Evolutionary conservation across 1,284 basidiomycete genomes (phyloP).

Genomic region (Ganoderma boninense): DNA sequence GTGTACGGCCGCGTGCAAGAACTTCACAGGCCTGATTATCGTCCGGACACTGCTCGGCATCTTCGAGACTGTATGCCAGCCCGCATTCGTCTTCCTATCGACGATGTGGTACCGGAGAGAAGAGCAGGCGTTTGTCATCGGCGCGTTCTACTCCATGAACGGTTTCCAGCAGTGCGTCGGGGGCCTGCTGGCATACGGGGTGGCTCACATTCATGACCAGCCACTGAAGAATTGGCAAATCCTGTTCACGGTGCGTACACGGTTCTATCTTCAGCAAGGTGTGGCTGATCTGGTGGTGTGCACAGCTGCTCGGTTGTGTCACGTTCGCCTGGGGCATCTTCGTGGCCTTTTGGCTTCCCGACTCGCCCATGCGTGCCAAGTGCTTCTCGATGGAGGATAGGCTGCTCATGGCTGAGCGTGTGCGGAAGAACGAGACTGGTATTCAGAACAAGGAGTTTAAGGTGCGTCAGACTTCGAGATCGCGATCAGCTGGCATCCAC

Average conservation of each 20-base stretch:
- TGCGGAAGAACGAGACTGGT: slow-evolving; percentile 62
- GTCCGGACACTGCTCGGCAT: slow-evolving; percentile 59
- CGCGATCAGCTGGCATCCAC: neutral
- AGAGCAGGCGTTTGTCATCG: slow-evolving; percentile 59
- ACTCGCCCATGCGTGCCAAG: slow-evolving; percentile 57
- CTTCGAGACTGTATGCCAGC: slow-evolving; percentile 61
- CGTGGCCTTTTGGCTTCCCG: slow-evolving; percentile 59
- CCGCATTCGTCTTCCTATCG: slow-evolving; percentile 53
- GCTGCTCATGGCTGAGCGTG: slow-evolving; percentile 61
- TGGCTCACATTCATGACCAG: slow-evolving; percentile 52
- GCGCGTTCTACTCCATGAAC: slow-evolving; percentile 60
- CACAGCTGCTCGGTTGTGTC: slow-evolving; percentile 52
- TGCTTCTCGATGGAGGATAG: slow-evolving; percentile 59
- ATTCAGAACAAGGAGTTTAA: slow-evolving; percentile 65
- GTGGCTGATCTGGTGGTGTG: neutral
- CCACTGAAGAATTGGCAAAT: slow-evolving; percentile 62
- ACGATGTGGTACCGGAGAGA: slow-evolving; percentile 63
- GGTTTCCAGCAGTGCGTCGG: slow-evolving; percentile 63
- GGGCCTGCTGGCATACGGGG: slow-evolving; percentile 58
- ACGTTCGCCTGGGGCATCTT: slow-evolving; percentile 60
- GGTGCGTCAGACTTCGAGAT: slow-evolving; percentile 29
- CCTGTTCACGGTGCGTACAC: slow-evolving; percentile 50
- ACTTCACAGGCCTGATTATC: slow-evolving; percentile 54
- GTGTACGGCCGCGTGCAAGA: slow-evolving; percentile 56
- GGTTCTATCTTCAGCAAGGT: no score